Evolutionary conservation across 1,284 basidiomycete genomes (phyloP), one percentile per base, ranked within the genome.

Genomic region (Marasmius fiardii): DNA sequence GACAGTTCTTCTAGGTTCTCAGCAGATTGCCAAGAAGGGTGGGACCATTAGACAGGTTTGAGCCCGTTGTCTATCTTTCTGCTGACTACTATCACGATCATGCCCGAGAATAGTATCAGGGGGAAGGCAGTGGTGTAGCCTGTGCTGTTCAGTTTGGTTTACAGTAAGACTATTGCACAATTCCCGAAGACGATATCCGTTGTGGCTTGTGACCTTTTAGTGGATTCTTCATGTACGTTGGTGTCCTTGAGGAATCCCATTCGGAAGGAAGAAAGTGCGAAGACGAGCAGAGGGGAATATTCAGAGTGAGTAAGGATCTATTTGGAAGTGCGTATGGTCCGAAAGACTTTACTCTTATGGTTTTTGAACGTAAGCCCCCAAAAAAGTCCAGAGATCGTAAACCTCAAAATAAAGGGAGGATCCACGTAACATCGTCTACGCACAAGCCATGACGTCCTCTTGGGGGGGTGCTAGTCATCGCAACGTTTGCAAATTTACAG

Each of bases 141-240:
- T 0, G 68, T 90, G 64, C 54, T 90, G 10, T 91, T 91, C 63
- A 87, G 84, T 7, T 50, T 86, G 54, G 71, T 90, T 37, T 91
- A 87, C 70, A 80, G 82, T 60, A 70, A 67, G 54, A 89, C 87
- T 2, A 86, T 90, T 26, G 84, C 80, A 0, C 71, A 64, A 10
- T 86, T 76, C 64, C 88, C 88, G n/a, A 85, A 83, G 68, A 76
- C 84, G 2, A 81, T 91, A 53, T 91, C 90, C 64, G 73, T 74
- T 12, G 67, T 75, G 20, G 85, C 84, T n/a, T 78, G 72, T 4
- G 69, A 65, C 18, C 72, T 89, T 35, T 66, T 84, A 34, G 58
- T 80, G 23, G 65, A 74, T 43, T 72, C 84, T 18, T 60, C 88
- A 26, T 57, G 69, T 35, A 63, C 84, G 50, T 67, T 85, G 8